phyloP scores from a whole-genome alignment of 2,329 filamentous ascomycete species.

The Exophiala sideris region DNA sequence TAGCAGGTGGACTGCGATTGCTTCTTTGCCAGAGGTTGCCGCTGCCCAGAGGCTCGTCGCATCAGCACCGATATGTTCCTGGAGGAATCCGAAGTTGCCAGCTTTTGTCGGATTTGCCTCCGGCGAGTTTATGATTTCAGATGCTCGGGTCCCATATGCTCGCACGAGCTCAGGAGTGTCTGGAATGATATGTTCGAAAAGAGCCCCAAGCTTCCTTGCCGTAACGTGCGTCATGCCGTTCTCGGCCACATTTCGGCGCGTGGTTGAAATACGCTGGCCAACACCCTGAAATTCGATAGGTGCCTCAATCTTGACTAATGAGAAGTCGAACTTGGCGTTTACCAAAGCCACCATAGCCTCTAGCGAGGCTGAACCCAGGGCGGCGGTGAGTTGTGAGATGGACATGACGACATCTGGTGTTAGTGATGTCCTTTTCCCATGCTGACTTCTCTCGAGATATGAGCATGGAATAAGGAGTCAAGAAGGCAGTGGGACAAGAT shows the following conservation, averaged over 20 bases:
- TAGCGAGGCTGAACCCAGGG: neutral
- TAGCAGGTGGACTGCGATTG: conserved; percentile 33
- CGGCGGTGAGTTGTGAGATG: neutral
- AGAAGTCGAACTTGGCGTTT: conserved; percentile 44
- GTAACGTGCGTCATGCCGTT: conserved; percentile 36
- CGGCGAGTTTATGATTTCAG: conserved; percentile 30
- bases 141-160: conserved; percentile 36
- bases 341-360: conserved; percentile 22
- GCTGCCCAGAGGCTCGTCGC: conserved; percentile 39
- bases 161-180: conserved; percentile 33
- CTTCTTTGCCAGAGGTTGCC: conserved; percentile 33
- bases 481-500: no score
- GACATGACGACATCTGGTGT: neutral
- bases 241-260: conserved; percentile 38
- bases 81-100: conserved; percentile 25
- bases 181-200: conserved; percentile 39
- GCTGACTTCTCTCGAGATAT: no score
- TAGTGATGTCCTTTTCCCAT: neutral
- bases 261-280: conserved; percentile 32
- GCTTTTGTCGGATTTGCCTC: conserved; percentile 5
- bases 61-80: conserved; percentile 31
- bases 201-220: conserved; percentile 39
- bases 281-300: conserved; percentile 38
- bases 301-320: conserved; percentile 40
- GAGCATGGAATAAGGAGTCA: no score